Evolutionary conservation across 2,329 filamentous ascomycete genomes (phyloP).

Genomic region (Nigrograna mackinnonii): DNA sequence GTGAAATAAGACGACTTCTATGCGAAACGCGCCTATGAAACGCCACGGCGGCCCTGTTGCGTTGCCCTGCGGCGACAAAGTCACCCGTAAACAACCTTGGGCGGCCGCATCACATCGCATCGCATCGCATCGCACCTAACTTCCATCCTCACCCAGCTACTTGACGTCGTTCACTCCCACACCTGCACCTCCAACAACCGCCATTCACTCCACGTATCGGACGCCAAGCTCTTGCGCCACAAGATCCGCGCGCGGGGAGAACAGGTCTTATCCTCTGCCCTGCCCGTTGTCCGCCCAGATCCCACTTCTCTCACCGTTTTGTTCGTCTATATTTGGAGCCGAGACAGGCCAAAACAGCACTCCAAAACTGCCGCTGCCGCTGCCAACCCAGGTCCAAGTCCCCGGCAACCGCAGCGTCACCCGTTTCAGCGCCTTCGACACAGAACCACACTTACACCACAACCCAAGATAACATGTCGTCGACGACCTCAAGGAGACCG

Average conservation of each 20-base stretch:
- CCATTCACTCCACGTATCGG: background rate
- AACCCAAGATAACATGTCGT: slow-evolving; percentile 28
- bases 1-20: slow-evolving; percentile 6
- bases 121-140: background rate
- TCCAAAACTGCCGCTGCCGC: background rate
- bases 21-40: slow-evolving; percentile 4
- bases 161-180: background rate
- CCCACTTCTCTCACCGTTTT: no score
- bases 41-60: background rate
- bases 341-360: slow-evolving; percentile 3
- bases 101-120: background rate
- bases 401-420: slow-evolving; percentile 1
- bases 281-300: no score
- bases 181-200: background rate
- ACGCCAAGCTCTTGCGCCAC: background rate
- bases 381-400: slow-evolving; percentile 1
- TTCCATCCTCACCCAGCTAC: background rate
- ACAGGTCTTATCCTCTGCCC: background rate
- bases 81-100: slow-evolving; percentile 2
- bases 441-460: slow-evolving; percentile 1
- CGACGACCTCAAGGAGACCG: slow-evolving; percentile 39
- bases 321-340: slow-evolving; percentile 2
- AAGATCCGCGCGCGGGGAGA: background rate
- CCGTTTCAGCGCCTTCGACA: slow-evolving; percentile 1
- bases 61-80: background rate